A percentile compares a stretch with the other conserved stretches of the same genome.
These are phyloP conservation scores for Polyplosphaeria fusca DNA, from an alignment of 495 filamentous ascomycete genomes.

Conservation along the genomic window DNA sequence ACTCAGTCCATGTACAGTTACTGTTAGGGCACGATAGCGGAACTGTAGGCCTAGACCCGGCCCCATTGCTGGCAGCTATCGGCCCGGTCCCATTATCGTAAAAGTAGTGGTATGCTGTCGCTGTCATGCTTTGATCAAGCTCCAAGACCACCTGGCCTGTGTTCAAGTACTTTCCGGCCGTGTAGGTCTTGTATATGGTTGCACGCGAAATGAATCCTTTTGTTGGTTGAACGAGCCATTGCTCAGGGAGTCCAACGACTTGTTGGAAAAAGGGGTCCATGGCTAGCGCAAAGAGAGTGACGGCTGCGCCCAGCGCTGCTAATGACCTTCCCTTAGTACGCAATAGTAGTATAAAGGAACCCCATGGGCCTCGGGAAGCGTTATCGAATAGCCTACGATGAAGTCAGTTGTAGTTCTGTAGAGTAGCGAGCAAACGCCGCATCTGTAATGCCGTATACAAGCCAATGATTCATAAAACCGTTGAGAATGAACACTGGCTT, in stretches of 20 bases:
- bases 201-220: slow-evolving; percentile 1
- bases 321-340: slow-evolving; percentile 10
- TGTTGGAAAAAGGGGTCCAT: slow-evolving; percentile 14
- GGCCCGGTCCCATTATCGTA: slow-evolving; percentile 12
- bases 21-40: slow-evolving; percentile 19
- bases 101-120: slow-evolving; percentile 11
- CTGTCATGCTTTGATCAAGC: slow-evolving; percentile 11
- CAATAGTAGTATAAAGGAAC: slow-evolving; percentile 10
- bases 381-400: slow-evolving; percentile 14
- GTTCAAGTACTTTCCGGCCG: background rate
- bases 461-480: background rate
- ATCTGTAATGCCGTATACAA: background rate
- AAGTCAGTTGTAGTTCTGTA: background rate
- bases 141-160: background rate
- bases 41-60: slow-evolving; percentile 5
- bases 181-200: slow-evolving; percentile 2
- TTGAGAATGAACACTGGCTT: background rate
- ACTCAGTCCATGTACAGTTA: slow-evolving; percentile 25
- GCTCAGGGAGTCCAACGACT: slow-evolving; percentile 1
- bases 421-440: background rate
- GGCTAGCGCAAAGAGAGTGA: slow-evolving; percentile 7
- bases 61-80: background rate
- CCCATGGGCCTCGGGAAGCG: slow-evolving; percentile 7
- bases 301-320: slow-evolving; percentile 4
- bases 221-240: slow-evolving; percentile 9